Base-by-base conservation (phyloP, 306 rosid genomes). In the Glycine tomentella region DNA sequence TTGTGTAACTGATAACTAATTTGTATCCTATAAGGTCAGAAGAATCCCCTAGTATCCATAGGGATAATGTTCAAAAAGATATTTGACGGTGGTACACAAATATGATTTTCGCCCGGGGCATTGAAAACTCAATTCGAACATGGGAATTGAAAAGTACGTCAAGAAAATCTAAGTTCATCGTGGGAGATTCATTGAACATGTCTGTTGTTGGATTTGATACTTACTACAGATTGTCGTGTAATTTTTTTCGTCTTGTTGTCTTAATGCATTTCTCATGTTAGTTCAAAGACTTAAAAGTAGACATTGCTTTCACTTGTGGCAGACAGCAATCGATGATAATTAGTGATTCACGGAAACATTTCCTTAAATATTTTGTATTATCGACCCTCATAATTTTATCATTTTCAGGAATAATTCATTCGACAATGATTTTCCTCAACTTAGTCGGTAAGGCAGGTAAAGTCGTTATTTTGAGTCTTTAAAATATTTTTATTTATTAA, bases 181-280 rank as follows among this genome's bases (percentile, higher is more conserved):
- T 62, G 34, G 38, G 9, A 76, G 80, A 76, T 76, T 76, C 80
- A 63, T 48, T 76, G 72, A 34, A 76, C 50, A 15, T 48, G 15
- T 76, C 38, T 55, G 51, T 49, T 63, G 34, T 49, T 63, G 34
- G 59, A 49, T 63, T 63, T 36, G 49, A 62, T 62, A 40, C 61
- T 76, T 76, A 1, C 49, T 48, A 61, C 61, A 48, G 25, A 48
- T 62, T 63, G 72, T 45, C 56, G 71, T 48, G 15, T 6, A 15
- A 33, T 13, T 61, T 72, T 25, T 38, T 75, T 61, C 46, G 13
- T 56, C 13, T 25, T 1, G 0, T 75, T 75, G 72, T 46, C 80
- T 31, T 46, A 20, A 45, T 76, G 59, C 70, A 75, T 12, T 61
- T 31, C 10, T 4, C 11, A 42, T 20, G 1, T 36, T 36, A 2